These are phyloP conservation scores for Naumovozyma castellii DNA, from an alignment of 805 yeast genomes.

Conservation along the genomic window DNA sequence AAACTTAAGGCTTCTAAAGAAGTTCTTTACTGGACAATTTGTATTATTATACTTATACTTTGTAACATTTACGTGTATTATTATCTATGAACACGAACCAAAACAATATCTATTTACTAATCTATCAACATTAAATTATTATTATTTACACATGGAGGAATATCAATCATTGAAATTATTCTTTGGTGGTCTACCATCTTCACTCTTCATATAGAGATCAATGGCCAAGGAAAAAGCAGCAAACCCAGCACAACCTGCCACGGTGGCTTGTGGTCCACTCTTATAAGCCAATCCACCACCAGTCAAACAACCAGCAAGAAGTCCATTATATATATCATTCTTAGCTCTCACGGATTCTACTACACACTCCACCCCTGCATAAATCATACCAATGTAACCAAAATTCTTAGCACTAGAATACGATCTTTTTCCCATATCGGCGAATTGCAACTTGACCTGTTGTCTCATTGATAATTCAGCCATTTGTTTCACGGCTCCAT, in stretches of 20 bases:
- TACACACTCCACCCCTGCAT: constrained; percentile 83
- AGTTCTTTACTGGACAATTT: constrained; percentile 19
- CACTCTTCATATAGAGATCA: constrained; percentile 76
- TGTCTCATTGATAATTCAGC: constrained; percentile 81
- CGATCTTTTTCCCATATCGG: constrained; percentile 83
- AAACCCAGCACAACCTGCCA: constrained; percentile 90
- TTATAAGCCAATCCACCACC: constrained; percentile 91
- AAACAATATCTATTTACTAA: not conserved
- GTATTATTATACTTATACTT: constrained; percentile 24
- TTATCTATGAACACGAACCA: constrained; percentile 9
- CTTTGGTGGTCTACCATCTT: constrained; percentile 68
- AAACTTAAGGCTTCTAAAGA: constrained; percentile 7
- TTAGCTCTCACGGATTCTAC: constrained; percentile 78
- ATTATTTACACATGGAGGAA: too few species aligned
- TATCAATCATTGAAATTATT: constrained; percentile 70
- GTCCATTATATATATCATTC: constrained; percentile 83
- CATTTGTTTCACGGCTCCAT: constrained; percentile 39
- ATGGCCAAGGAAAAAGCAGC: constrained; percentile 87
- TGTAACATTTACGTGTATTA: constrained; percentile 23
- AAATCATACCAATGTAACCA: constrained; percentile 83
- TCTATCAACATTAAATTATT: not conserved
- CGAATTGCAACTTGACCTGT: constrained; percentile 80
- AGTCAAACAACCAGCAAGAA: constrained; percentile 86
- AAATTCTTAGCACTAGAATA: constrained; percentile 83
- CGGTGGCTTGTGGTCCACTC: constrained; percentile 86